Conservation (phyloP, 2,329 filamentous ascomycete genomes). For the Talaromyces albobiverticillius region DNA sequence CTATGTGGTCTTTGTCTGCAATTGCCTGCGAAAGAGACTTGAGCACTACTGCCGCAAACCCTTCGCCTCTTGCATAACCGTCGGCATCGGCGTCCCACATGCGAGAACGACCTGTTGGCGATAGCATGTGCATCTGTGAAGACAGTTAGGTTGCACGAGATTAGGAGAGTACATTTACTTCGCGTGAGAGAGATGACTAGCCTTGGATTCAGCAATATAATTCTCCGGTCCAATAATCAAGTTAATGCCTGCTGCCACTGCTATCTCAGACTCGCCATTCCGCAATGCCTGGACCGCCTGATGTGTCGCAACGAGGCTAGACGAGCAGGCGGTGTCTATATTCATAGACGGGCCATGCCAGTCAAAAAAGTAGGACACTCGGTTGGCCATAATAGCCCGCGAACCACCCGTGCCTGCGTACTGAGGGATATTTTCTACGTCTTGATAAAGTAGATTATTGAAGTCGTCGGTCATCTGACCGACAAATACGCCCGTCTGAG, state of each 20-base stretch:
- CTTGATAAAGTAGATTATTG: slow-evolving; percentile 13
- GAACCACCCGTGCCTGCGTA: slow-evolving; percentile 25
- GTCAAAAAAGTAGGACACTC: slow-evolving; percentile 40
- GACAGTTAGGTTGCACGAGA: neutral
- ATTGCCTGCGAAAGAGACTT: slow-evolving; percentile 50
- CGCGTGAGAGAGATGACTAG: neutral
- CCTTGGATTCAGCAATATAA: slow-evolving; percentile 30
- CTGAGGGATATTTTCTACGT: slow-evolving; percentile 14
- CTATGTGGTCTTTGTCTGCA: slow-evolving; percentile 40
- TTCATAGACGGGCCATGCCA: slow-evolving; percentile 41
- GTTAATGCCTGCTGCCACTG: slow-evolving; percentile 23
- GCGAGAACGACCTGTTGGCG: slow-evolving; percentile 52
- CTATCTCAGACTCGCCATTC: slow-evolving; percentile 24
- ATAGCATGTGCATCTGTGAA: slow-evolving; percentile 45
- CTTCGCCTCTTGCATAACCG: slow-evolving; percentile 53
- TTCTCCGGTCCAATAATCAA: slow-evolving; percentile 29
- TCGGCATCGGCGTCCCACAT: slow-evolving; percentile 46
- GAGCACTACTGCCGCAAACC: slow-evolving; percentile 47
- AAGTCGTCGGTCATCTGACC: slow-evolving; percentile 25
- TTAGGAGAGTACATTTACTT: neutral
- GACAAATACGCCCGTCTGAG: slow-evolving; percentile 25
- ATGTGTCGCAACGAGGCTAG: slow-evolving; percentile 37
- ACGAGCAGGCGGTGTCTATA: slow-evolving; percentile 49
- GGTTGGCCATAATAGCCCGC: slow-evolving; percentile 37
- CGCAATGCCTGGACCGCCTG: slow-evolving; percentile 30